Evolutionary conservation across 495 filamentous ascomycete genomes (phyloP).

Genomic region (Aeminium ludgeri): DNA sequence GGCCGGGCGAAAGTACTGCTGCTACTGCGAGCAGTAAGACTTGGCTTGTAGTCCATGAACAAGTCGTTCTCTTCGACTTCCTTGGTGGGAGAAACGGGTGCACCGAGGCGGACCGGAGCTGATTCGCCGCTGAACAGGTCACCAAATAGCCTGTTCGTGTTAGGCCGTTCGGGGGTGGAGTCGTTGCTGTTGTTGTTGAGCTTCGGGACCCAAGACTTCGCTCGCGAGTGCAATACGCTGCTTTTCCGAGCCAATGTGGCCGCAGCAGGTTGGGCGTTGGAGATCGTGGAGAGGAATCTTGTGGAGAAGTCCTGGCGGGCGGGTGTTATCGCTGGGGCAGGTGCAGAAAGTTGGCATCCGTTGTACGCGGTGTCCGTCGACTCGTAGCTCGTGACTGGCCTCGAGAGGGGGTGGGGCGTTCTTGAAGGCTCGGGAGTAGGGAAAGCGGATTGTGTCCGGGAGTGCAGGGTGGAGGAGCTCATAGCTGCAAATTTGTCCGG

Average conservation of each 20-base stretch:
- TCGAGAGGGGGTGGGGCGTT: neutral
- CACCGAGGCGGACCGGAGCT: constrained; percentile 15
- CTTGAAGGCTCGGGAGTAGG: neutral
- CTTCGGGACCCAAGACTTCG: constrained; percentile 13
- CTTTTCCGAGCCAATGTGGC: constrained; percentile 9
- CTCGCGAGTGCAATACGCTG: constrained; percentile 13
- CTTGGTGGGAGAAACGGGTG: constrained; percentile 13
- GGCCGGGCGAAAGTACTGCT: constrained; percentile 1
- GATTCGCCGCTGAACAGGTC: constrained; percentile 18
- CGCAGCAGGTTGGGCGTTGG: constrained; percentile 11
- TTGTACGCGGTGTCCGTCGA: constrained; percentile 5
- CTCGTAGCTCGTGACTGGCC: neutral
- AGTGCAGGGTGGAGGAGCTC: neutral
- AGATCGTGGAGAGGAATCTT: constrained; percentile 7
- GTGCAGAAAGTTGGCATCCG: neutral
- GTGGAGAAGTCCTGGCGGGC: constrained; percentile 3
- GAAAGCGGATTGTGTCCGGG: constrained; percentile 1
- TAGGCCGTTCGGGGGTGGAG: neutral
- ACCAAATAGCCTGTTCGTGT: constrained; percentile 12
- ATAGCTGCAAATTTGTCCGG: neutral
- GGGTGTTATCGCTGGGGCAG: constrained; percentile 1
- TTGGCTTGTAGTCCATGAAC: constrained; percentile 15
- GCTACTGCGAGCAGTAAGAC: constrained; percentile 7
- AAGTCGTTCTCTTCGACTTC: constrained; percentile 10
- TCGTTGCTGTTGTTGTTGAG: neutral